Evolutionary conservation across 2,329 filamentous ascomycete species (phyloP), one percentile per base, ranked within the genome.

Genomic region (Colletotrichum coccodes): DNA sequence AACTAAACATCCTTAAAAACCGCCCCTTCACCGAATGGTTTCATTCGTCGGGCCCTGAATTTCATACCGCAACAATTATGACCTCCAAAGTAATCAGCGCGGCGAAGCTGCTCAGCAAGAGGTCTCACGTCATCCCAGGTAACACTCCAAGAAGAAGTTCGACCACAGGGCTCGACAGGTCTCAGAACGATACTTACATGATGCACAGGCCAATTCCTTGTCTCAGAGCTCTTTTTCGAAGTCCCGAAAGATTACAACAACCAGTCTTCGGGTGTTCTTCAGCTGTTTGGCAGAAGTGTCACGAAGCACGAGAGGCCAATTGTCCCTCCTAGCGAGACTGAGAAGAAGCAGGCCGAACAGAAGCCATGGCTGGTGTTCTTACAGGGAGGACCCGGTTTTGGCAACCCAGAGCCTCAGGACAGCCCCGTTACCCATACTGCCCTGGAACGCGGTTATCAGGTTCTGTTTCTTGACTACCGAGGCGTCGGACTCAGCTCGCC

Each of bases 391-490:
- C 95, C 95, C 0, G 95, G 95, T 3, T 90, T 92, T 75, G 90
- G 92, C 70, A 95, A 93, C 76, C 84, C 87, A 6, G 84, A 91
- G 57, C 95, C 95, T 2, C 91, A 97, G 76, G 87, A 92, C 67
- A 88, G 90, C 70, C 84, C 90, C 8, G 88, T 94, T 76, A 92
- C 93, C n/a, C 87, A 89, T 36, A 83, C 86, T 34, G 86, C 94
- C 64, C 85, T 98, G 6, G 89, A 91, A 68, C 91, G 91, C 71
- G 95, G 95, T 18, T 98, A 97, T 76, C 93, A 97, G 78, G 84
- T 94, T 52, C 87, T 98, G 2, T 91, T 92, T 71, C 86, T 98
- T n/a, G 95, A 98, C 78, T 95, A 97, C 78, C 90, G 95, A 58
- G 95, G 95, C 14, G 97, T 94, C 3, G 95, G 95, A 1, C 83